Evolutionary conservation across 345 rosid genomes (phyloP).

Genomic region (Rhodomyrtus tomentosa): DNA sequence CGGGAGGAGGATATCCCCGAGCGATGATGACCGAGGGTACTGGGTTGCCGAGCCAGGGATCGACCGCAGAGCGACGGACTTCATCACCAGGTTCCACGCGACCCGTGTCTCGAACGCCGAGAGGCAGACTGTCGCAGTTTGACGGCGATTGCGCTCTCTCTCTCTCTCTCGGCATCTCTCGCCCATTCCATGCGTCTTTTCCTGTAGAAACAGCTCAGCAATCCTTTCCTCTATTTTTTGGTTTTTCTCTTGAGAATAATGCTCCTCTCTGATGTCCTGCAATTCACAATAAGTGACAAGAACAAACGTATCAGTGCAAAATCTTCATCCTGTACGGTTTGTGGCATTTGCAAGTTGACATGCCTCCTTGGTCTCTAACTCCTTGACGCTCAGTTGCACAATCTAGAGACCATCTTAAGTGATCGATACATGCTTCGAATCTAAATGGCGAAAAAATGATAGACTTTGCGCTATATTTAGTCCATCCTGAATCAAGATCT

Average conservation of each 20-base stretch:
- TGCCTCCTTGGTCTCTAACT: not conserved
- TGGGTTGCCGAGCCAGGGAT: constrained; percentile 79
- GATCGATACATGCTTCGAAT: not conserved
- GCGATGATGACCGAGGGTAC: constrained; percentile 64
- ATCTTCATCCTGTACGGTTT: not conserved
- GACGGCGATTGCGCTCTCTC: not conserved
- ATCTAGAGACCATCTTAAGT: not conserved
- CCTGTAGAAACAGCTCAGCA: not conserved
- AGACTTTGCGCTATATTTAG: not conserved
- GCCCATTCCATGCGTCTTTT: not conserved
- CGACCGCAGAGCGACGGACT: constrained; percentile 60
- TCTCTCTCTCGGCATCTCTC: not conserved
- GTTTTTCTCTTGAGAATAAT: not conserved
- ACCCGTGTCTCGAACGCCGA: constrained; percentile 41
- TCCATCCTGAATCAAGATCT: not conserved
- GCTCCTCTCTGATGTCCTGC: not conserved
- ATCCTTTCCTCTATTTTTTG: not conserved
- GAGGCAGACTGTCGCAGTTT: constrained; percentile 9
- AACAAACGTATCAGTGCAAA: not conserved
- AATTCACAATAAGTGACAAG: not conserved
- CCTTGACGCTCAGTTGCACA: not conserved
- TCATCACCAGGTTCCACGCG: constrained; percentile 50
- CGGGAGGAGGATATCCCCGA: constrained; percentile 28
- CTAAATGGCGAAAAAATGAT: not conserved
- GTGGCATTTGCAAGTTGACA: not conserved